Base-by-base conservation (phyloP, 2,329 filamentous ascomycete species). In the Annulohypoxylon truncatum region DNA sequence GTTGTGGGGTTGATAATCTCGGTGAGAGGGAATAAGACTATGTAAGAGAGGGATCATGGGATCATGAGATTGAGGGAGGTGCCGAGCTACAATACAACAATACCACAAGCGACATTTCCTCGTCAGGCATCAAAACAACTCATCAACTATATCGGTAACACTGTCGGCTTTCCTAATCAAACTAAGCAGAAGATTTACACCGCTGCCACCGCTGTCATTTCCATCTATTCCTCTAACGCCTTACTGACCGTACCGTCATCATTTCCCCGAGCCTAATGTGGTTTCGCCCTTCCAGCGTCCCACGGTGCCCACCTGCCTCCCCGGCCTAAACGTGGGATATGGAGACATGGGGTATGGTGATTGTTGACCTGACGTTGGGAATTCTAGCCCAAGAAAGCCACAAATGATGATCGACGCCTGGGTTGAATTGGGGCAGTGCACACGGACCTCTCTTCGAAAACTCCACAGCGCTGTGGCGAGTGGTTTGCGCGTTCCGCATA, bases 381-480 rank as follows among this genome's bases (percentile, higher is more conserved):
- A 47, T 61, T 50, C 58, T 51, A 48, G 55, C 55, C 62, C 55
- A 42, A 35, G 46, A 68, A 61, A 68, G 64, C 67, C 67, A 67
- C 67, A 65, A 50, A 55, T 56, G 38, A 47, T 59, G 67, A 67
- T 67, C 67, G 60, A 67, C 64, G 50, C 53, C 60, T 64, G 47
- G 64, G 52, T 59, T 65, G 48, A 55, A 55, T 54, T 59, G 66
- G 55, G 68, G 66, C 68, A 71, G 66, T 71, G 68, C 63, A 63
- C 24, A 40, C 38, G 38, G 38, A 42, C 38, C 38, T 42, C 38
- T 42, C 38, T 20, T 9, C 13, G 20, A n/a, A 20, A 10, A 52
- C 46, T 52, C 52, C 52, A 54, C 52, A 31, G 26, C 26, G 9
- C 48, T 69, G 68, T 72, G 70, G 70, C 70, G 66, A 71, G 70